These are phyloP conservation scores for Plasmodium billcollinsi DNA, from an alignment of 169 alveolate genomes.

Conservation along the genomic window DNA sequence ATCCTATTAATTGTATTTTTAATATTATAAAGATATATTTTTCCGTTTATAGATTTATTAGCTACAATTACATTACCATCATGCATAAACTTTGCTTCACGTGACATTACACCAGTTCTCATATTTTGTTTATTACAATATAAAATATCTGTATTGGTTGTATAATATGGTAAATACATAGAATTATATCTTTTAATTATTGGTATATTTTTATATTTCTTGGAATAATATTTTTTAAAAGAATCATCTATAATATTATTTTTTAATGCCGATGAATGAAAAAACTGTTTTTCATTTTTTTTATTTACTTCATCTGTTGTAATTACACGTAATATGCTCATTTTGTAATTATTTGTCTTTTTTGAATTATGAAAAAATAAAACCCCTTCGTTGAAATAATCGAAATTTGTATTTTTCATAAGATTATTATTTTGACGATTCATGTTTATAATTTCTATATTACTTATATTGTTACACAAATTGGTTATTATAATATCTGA, in stretches of 20 bases:
- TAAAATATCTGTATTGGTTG: slow-evolving; percentile 28
- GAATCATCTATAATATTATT: slow-evolving; percentile 37
- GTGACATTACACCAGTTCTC: background rate
- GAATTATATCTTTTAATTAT: slow-evolving; percentile 46
- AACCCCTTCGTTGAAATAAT: slow-evolving; percentile 48
- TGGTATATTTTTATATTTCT: slow-evolving; percentile 42
- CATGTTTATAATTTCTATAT: slow-evolving; percentile 48
- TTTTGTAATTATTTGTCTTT: slow-evolving; percentile 40
- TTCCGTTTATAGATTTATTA: slow-evolving; percentile 35
- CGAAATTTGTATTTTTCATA: background rate
- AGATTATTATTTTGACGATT: background rate
- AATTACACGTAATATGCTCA: slow-evolving; percentile 64
- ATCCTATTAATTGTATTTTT: slow-evolving; percentile 48
- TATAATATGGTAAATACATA: slow-evolving; percentile 45
- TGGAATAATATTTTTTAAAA: slow-evolving; percentile 25
- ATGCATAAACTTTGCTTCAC: background rate
- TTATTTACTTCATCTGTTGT: slow-evolving; percentile 48
- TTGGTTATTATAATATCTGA: slow-evolving; percentile 66
- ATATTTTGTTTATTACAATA: slow-evolving; percentile 16
- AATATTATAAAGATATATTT: slow-evolving; percentile 24
- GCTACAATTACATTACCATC: slow-evolving; percentile 55
- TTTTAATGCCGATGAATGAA: slow-evolving; percentile 17
- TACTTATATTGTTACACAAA: slow-evolving; percentile 43
- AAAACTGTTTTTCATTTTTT: slow-evolving; percentile 29
- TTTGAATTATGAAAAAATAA: slow-evolving; percentile 48